Conservation (phyloP, 2,329 filamentous ascomycete genomes). For the Ophiostoma novo-ulmi region DNA sequence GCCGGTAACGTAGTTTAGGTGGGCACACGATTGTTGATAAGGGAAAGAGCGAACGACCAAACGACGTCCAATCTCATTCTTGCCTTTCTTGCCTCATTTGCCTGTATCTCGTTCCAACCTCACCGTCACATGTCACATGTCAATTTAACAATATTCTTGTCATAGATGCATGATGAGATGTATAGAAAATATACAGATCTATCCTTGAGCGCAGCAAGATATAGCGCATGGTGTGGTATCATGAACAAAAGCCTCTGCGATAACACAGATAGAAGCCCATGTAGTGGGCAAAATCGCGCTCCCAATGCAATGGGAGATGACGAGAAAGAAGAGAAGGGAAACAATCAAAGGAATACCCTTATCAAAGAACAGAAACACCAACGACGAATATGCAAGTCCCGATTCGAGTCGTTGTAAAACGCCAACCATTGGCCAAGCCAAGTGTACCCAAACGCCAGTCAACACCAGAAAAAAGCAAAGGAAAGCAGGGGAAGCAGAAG, state of each 20-base stretch:
- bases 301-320: neutral
- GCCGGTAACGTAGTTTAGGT: neutral
- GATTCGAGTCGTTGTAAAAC: constrained; percentile 1
- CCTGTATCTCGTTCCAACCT: neutral
- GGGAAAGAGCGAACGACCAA: neutral
- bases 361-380: neutral
- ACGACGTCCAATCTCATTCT: neutral
- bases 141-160: neutral
- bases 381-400: neutral
- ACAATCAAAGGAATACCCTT: neutral
- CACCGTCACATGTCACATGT: neutral
- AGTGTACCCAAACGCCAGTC: constrained; percentile 5
- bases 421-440: neutral
- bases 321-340: neutral
- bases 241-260: constrained; percentile 13
- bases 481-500: constrained; percentile 29
- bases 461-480: constrained; percentile 32
- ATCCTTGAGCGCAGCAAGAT: neutral
- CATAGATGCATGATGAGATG: neutral
- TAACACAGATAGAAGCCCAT: neutral
- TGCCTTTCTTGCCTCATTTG: neutral
- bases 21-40: neutral
- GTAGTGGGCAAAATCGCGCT: neutral
- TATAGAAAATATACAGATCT: neutral
- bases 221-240: constrained; percentile 20